A percentile compares a stretch with the other conserved stretches of the same genome.
Evolutionary conservation across 768 basidiomycete species (phyloP).

Genomic region (Mycena olivaceomarginata): DNA sequence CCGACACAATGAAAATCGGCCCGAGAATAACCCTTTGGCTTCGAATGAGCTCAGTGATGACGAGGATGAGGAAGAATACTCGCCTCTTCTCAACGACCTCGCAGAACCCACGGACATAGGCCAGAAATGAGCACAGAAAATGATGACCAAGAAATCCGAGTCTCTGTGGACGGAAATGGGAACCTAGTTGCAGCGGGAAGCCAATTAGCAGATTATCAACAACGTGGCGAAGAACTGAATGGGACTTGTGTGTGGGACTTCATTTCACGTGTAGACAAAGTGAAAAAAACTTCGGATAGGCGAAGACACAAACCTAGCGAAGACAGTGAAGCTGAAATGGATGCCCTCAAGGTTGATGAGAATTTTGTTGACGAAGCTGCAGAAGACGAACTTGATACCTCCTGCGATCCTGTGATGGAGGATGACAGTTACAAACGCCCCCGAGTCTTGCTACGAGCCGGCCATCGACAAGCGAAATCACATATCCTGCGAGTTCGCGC

Average conservation of each 20-base stretch:
- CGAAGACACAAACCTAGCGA: background rate
- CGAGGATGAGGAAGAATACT: background rate
- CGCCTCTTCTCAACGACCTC: background rate
- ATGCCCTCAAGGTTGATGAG: background rate
- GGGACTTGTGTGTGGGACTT: constrained; percentile 55
- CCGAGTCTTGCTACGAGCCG: background rate
- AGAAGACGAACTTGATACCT: constrained; percentile 8
- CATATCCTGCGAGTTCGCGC: constrained; percentile 43
- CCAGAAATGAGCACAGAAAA: constrained; percentile 20
- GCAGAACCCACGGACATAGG: background rate
- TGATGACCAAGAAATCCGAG: constrained; percentile 15
- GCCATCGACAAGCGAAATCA: constrained; percentile 18
- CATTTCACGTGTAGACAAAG: constrained; percentile 7
- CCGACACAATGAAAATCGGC: too few relatives aligned
- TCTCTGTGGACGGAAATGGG: constrained; percentile 33
- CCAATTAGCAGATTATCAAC: constrained; percentile 53
- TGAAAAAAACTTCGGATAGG: constrained; percentile 26
- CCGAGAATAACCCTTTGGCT: background rate
- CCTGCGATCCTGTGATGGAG: background rate
- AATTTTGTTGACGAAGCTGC: constrained; percentile 22
- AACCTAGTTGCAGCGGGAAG: constrained; percentile 33
- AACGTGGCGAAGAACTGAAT: constrained; percentile 37
- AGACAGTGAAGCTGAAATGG: background rate
- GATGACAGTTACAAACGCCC: background rate
- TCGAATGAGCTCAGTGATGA: background rate